A percentile compares a stretch with the other conserved stretches of the same genome.
These are phyloP conservation scores for Lablab purpureus DNA, from an alignment of 306 rosid species.

Conservation along the genomic window DNA sequence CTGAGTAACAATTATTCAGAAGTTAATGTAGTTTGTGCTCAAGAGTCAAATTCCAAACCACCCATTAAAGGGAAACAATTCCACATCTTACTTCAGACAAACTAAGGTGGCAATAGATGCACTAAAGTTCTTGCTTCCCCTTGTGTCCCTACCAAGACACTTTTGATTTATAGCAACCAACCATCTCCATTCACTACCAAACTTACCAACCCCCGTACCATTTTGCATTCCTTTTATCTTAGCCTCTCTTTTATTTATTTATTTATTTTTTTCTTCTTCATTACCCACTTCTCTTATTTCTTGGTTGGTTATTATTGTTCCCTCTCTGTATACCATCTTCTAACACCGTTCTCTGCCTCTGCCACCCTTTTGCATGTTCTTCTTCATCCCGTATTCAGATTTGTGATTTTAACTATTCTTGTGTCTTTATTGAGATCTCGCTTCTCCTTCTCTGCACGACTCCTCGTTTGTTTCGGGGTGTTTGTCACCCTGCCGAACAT, in stretches of 20 bases:
- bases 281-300: not conserved
- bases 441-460: not conserved
- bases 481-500: not conserved
- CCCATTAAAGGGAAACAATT: no score
- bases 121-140: no score
- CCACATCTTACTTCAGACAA: no score
- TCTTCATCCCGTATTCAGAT: not conserved
- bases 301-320: not conserved
- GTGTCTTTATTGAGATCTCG: not conserved
- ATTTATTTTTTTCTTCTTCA: not conserved
- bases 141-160: not conserved
- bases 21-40: no score
- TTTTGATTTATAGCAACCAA: not conserved
- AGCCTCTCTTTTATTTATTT: not conserved
- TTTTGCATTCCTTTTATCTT: not conserved
- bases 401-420: not conserved
- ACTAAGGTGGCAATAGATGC: no score
- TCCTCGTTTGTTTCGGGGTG: conserved; percentile 1
- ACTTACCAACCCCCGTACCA: not conserved
- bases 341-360: conserved; percentile 15
- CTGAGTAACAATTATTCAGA: no score
- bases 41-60: no score
- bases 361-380: not conserved
- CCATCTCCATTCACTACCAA: not conserved
- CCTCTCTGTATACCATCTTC: not conserved